Evolutionary conservation across 208 protist genomes (phyloP).

Genomic region (Acanthamoeba lugdunensis): DNA sequence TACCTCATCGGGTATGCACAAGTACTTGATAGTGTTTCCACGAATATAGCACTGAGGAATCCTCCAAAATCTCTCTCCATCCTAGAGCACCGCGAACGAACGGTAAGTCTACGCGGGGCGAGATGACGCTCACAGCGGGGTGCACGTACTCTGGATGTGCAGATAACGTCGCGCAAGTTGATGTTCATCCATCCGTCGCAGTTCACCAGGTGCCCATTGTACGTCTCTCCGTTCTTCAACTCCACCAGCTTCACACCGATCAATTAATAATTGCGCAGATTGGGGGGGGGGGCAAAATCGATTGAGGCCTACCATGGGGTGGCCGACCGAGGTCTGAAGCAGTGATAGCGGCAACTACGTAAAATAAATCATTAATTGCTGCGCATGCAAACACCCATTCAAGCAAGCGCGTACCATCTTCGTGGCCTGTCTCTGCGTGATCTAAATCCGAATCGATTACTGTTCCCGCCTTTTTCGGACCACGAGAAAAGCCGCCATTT

Average conservation of each 20-base stretch:
- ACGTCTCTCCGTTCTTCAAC: constrained; percentile 94
- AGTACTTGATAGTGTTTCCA: constrained; percentile 92
- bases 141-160: constrained; percentile 87
- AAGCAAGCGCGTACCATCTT: background rate
- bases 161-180: constrained; percentile 88
- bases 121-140: background rate
- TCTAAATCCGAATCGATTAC: background rate
- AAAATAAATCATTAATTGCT: background rate
- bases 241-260: constrained; percentile 87
- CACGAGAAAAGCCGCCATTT: background rate
- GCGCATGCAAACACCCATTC: background rate
- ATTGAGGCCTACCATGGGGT: constrained; percentile 15
- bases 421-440: background rate
- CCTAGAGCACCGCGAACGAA: constrained; percentile 71
- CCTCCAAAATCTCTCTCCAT: constrained; percentile 91
- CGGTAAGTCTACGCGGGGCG: background rate
- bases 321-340: constrained; percentile 20
- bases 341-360: constrained; percentile 43
- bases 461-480: background rate
- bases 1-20: constrained; percentile 89
- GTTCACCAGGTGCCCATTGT: constrained; percentile 89
- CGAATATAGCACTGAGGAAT: constrained; percentile 89
- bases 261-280: background rate
- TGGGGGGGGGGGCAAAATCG: background rate
- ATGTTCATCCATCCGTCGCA: constrained; percentile 94